Evolutionary conservation across 257 asterid genomes (phyloP), one percentile per base, ranked within the genome.

Genomic region (Ehretia macrophylla): DNA sequence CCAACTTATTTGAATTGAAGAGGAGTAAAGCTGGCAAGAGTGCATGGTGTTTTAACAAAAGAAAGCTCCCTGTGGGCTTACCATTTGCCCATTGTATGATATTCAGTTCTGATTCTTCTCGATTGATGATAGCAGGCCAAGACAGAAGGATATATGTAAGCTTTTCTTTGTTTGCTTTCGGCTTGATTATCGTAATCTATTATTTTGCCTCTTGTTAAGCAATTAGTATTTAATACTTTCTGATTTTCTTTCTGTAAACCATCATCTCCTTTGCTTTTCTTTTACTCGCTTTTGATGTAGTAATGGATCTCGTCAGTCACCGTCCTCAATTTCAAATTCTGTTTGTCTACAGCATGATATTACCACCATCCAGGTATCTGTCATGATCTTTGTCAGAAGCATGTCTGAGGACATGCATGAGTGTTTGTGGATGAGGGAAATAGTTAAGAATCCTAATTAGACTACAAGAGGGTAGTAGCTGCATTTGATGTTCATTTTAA

Each of bases 21-120:
- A 79, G 84, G 73, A 78, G 56, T 59, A 74, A 80, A 71, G 62
- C 83, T 21, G 74, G 80, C 66, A 85, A 78, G 71, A 65, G 69
- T 53, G 32, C 64, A n/a, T 87, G 94, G 92, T 69, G 67, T 67
- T 82, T 93, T 56, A 76, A 70, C 47, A 90, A 90, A 76, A 77
- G 78, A 71, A 77, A 68, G 75, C 88, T 89, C 35, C 81, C 85
- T 20, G 64, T 57, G 70, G 82, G 74, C 60, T 69, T 93, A 53
- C 97, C 99, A 5, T 87, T 74, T 77, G 94, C 96, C 56, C 99
- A 93, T 78, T 81, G 71, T 73, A 77, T 93, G 87, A 69, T 81
- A 56, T 93, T 85, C 80, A 83, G 85, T 68, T 75, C 85, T 45
- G 97, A 93, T 79, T 93, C 99, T n/a, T 78, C 95, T 52, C 81